Evolutionary conservation across 768 basidiomycete species (phyloP), one percentile per base, ranked within the genome.

Genomic region (Rhodosporidiobolus odoratus): DNA sequence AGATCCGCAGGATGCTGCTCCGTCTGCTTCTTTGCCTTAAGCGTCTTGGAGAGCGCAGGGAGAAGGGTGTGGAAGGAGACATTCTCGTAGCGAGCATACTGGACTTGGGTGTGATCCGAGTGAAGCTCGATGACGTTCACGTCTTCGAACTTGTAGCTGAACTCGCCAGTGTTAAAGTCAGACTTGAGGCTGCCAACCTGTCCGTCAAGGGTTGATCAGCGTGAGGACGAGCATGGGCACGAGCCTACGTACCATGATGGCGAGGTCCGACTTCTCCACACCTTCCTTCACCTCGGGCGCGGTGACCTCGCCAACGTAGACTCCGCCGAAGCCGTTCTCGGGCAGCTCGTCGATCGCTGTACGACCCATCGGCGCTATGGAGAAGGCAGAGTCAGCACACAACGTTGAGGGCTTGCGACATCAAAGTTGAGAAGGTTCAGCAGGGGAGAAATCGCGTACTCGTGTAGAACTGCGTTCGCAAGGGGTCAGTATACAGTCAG

Each of bases 131-230:
- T 64, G 6, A 62, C 63, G 48, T 76, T 40, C 53, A 75, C 71
- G 16, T 56, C 57, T n/a, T n/a, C 9, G 38, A 75, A 68, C 16
- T 54, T 37, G 62, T 74, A 76, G 1, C 88, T 88, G 79, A 91
- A 92, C 79, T 88, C 89, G 40, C 91, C 92, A 1, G 89, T 90
- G 79, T 94, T 94, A 82, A 91, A 92, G 78, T 94, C 91, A 56
- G 84, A 86, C 77, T 73, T 57, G 45, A 79, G 62, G 35, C 27
- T 17, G 5, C 4, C 34, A 3, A n/a, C n/a, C n/a, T n/a, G 21
- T 15, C 3, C 47, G 21, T 45, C 25, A 15, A 16, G 32, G 53
- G 3, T 17, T 30, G 30, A 16, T 7, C 32, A 34, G 30, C 4
- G 53, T 48, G 4, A 54, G 32, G 32, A 15, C 16, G 32, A 54